phyloP scores from a whole-genome alignment of 2,329 filamentous ascomycete genomes.

The Hymenoscyphus fructigenus region DNA sequence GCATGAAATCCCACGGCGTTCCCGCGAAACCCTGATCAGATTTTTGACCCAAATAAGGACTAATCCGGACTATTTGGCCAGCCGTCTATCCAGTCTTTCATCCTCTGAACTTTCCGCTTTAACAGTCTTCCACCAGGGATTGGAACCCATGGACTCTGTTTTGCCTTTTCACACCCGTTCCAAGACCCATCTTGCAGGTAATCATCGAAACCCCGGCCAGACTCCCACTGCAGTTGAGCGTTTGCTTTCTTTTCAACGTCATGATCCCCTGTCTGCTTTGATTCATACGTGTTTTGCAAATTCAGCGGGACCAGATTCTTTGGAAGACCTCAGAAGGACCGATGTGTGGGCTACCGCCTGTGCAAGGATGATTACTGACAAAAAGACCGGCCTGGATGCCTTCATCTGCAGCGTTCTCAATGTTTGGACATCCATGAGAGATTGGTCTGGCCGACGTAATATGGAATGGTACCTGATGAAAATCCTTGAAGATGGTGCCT shows the following conservation, averaged over 20 bases:
- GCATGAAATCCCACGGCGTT: constrained; percentile 72
- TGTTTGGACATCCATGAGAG: constrained; percentile 80
- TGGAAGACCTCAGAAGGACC: constrained; percentile 75
- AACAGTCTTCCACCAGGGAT: constrained; percentile 72
- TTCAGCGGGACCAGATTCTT: constrained; percentile 76
- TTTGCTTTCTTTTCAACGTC: constrained; percentile 83
- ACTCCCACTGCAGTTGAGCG: constrained; percentile 71
- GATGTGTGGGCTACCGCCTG: constrained; percentile 88
- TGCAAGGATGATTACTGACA: constrained; percentile 76
- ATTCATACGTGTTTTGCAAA: constrained; percentile 89
- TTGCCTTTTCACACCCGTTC: constrained; percentile 63
- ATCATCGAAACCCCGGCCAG: constrained; percentile 46
- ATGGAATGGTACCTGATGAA: constrained; percentile 96
- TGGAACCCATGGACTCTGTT: constrained; percentile 82
- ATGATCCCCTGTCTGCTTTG: constrained; percentile 80
- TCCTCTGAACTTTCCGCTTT: constrained; percentile 75
- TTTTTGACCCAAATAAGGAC: constrained; percentile 82
- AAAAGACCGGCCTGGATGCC: constrained; percentile 73
- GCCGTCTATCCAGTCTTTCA: constrained; percentile 73
- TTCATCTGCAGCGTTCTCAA: constrained; percentile 83
- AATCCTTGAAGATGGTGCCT: constrained; percentile 87
- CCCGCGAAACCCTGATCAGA: constrained; percentile 72
- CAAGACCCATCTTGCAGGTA: constrained; percentile 45
- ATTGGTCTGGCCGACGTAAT: constrained; percentile 86
- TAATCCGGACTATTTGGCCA: constrained; percentile 84